Percentiles rank a stretch among this genome's conserved stretches.
These are phyloP conservation scores for Mycena sanguinolenta DNA, from an alignment of 768 basidiomycete species.

Conservation along the genomic window DNA sequence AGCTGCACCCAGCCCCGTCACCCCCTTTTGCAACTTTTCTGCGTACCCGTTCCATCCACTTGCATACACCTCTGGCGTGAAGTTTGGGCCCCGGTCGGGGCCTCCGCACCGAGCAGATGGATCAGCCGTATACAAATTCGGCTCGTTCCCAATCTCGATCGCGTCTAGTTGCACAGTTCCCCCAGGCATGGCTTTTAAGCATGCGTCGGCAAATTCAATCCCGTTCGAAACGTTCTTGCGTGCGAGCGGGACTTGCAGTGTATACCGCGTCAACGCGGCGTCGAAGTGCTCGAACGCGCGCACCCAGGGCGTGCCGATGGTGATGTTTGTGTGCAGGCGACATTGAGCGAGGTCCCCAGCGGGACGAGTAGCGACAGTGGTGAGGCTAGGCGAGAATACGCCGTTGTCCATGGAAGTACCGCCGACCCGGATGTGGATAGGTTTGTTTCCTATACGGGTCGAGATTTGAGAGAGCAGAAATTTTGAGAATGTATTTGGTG, in stretches of 20 bases:
- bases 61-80: background rate
- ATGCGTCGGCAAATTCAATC: background rate
- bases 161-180: slow-evolving; percentile 1
- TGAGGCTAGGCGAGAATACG: too few species aligned
- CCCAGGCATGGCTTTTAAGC: background rate
- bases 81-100: background rate
- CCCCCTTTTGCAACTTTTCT: background rate
- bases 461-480: slow-evolving; percentile 19
- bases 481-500: background rate
- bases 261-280: slow-evolving; percentile 1
- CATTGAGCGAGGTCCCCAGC: background rate
- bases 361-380: too few species aligned
- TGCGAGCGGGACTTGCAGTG: slow-evolving; percentile 10
- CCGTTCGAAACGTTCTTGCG: background rate
- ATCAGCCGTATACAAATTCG: background rate
- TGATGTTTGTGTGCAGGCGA: background rate
- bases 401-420: slow-evolving; percentile 24
- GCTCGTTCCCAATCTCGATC: slow-evolving; percentile 11
- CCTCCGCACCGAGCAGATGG: background rate
- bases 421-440: slow-evolving; percentile 14
- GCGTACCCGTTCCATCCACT: slow-evolving; percentile 7
- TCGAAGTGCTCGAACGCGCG: background rate
- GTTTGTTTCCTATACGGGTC: slow-evolving; percentile 4
- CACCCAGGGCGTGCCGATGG: slow-evolving; percentile 18
- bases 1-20: too few species aligned